These are phyloP conservation scores for Desmodesmus armatus DNA, from an alignment of 139 green algal genomes.

Conservation along the genomic window DNA sequence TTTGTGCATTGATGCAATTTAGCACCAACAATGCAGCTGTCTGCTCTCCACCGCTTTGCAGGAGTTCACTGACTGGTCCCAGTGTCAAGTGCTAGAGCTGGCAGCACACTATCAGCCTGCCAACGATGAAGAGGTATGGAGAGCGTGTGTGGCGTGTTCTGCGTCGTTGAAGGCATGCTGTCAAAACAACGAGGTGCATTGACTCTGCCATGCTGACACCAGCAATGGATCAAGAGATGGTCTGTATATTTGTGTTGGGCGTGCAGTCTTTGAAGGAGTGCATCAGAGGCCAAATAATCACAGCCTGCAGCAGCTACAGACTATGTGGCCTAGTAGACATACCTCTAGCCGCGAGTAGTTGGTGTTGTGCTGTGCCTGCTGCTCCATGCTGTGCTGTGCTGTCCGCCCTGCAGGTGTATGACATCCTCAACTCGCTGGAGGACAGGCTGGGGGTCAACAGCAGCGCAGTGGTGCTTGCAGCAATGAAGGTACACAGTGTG, in stretches of 20 bases:
- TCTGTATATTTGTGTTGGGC: no score
- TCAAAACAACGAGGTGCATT: no score
- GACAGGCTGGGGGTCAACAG: slow-evolving; percentile 92
- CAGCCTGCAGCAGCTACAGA: not conserved
- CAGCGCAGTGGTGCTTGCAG: slow-evolving; percentile 91
- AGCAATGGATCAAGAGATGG: not conserved
- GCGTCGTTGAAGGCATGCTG: no score
- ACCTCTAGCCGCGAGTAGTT: not conserved
- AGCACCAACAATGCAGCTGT: not conserved
- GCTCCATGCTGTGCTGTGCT: not conserved
- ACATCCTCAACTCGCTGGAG: slow-evolving; percentile 96
- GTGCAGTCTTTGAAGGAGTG: no score
- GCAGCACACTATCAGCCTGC: slow-evolving; percentile 77
- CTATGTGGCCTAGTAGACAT: not conserved
- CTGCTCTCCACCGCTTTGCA: slow-evolving; percentile 20
- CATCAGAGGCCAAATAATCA: not conserved
- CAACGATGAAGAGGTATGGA: slow-evolving; percentile 75
- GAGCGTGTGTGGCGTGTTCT: not conserved
- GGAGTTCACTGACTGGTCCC: slow-evolving; percentile 94
- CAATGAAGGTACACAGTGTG: slow-evolving; percentile 82
- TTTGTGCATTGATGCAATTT: no score
- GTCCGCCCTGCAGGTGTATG: slow-evolving; percentile 72
- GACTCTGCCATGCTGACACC: not conserved
- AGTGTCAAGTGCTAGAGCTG: slow-evolving; percentile 94
- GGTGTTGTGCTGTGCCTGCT: not conserved